Percentiles rank a stretch among this genome's conserved stretches.
Evolutionary conservation across 2,329 filamentous ascomycete genomes (phyloP).

Genomic region (Simplicillium sp.): DNA sequence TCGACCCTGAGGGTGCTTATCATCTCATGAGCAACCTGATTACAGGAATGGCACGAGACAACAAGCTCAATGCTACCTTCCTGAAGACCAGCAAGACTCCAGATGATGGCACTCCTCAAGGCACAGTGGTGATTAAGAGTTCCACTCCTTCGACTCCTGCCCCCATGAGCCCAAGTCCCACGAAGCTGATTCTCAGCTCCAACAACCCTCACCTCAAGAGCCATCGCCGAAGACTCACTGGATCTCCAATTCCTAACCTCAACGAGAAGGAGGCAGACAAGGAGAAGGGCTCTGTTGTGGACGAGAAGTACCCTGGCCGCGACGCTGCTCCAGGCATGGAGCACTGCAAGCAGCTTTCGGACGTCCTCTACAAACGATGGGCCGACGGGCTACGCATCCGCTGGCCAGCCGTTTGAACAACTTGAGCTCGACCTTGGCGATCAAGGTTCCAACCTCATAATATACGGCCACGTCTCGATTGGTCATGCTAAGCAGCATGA

Average conservation of each 20-base stretch:
- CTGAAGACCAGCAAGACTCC: slow-evolving; percentile 31
- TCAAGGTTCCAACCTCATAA: too few relatives aligned
- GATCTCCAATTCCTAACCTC: slow-evolving; percentile 22
- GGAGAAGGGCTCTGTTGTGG: slow-evolving; percentile 34
- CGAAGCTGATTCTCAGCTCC: slow-evolving; percentile 67
- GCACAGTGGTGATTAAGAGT: slow-evolving; percentile 50
- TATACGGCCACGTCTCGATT: too few relatives aligned
- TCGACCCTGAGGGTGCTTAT: slow-evolving; percentile 86
- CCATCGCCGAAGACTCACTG: slow-evolving; percentile 57
- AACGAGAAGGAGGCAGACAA: slow-evolving; percentile 35
- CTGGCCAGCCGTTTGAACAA: slow-evolving; percentile 42
- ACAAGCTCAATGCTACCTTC: slow-evolving; percentile 48
- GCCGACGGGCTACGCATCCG: slow-evolving; percentile 68
- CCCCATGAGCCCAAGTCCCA: slow-evolving; percentile 31
- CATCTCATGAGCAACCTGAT: slow-evolving; percentile 73
- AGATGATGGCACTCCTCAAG: slow-evolving; percentile 36
- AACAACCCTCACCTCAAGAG: slow-evolving; percentile 80
- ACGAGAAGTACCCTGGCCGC: slow-evolving; percentile 45
- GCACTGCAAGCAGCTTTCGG: slow-evolving; percentile 79
- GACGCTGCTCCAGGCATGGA: slow-evolving; percentile 67
- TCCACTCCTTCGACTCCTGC: slow-evolving; percentile 29
- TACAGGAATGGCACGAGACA: slow-evolving; percentile 60
- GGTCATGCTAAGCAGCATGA: too few relatives aligned
- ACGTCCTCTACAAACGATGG: slow-evolving; percentile 88
- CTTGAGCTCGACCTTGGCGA: neutral